Percentiles rank a stretch among this genome's conserved stretches.
Evolutionary conservation across 2,329 filamentous ascomycete species (phyloP).

Genomic region (Diplodia seriata): DNA sequence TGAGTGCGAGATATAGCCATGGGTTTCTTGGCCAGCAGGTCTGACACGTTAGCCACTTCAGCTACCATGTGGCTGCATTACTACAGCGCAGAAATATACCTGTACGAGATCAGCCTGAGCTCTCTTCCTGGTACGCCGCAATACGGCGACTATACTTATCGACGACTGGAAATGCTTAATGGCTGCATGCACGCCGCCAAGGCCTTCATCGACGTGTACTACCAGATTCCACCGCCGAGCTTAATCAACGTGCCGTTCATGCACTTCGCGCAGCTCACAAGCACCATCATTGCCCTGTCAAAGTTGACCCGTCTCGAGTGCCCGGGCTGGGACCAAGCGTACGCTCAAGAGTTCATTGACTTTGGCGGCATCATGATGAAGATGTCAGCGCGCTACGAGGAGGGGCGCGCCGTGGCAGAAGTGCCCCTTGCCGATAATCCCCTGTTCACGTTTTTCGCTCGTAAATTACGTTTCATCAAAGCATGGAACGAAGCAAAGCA

Average conservation of each 20-base stretch:
- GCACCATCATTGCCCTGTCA: slow-evolving; percentile 32
- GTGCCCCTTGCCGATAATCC: slow-evolving; percentile 29
- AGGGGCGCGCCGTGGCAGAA: slow-evolving; percentile 4
- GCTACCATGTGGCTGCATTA: slow-evolving; percentile 30
- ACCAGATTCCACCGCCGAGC: neutral
- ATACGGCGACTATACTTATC: slow-evolving; percentile 32
- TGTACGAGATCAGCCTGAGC: slow-evolving; percentile 31
- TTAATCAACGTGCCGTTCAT: slow-evolving; percentile 29
- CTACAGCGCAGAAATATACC: slow-evolving; percentile 31
- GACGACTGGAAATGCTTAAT: slow-evolving; percentile 31
- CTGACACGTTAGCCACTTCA: slow-evolving; percentile 6
- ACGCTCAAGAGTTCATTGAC: slow-evolving; percentile 24
- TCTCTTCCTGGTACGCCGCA: slow-evolving; percentile 17
- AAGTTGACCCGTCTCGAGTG: slow-evolving; percentile 35
- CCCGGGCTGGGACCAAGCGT: slow-evolving; percentile 24
- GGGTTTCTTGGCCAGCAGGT: neutral
- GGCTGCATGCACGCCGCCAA: slow-evolving; percentile 19
- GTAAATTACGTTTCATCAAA: slow-evolving; percentile 30
- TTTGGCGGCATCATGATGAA: slow-evolving; percentile 14
- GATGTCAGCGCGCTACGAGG: slow-evolving; percentile 23
- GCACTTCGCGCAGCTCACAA: slow-evolving; percentile 32
- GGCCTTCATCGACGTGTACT: slow-evolving; percentile 7
- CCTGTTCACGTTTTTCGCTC: slow-evolving; percentile 24
- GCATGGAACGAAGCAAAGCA: slow-evolving; percentile 31
- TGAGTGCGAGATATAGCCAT: neutral